A percentile compares a stretch with the other conserved stretches of the same genome.
phyloP scores from a whole-genome alignment of 2,329 filamentous ascomycete species.

The Talaromyces sp. region DNA sequence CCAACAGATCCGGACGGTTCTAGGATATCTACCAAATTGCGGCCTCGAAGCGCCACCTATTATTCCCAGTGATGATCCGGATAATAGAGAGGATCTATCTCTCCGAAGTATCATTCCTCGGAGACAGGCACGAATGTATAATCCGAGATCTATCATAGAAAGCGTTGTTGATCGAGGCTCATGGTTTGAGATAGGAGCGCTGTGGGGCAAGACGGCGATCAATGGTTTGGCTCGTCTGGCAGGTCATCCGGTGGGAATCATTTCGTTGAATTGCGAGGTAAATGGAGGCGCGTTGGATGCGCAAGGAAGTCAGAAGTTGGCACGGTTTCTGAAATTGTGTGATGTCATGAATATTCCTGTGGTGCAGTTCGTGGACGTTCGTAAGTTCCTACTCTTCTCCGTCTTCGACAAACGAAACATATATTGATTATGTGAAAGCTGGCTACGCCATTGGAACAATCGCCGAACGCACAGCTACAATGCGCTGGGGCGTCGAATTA shows the following conservation, averaged over 20 bases:
- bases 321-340: background rate
- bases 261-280: background rate
- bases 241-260: background rate
- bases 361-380: background rate
- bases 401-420: background rate
- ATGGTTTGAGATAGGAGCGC: background rate
- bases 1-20: background rate
- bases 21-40: background rate
- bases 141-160: background rate
- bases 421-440: constrained; percentile 26
- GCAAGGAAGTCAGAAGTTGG: background rate
- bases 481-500: constrained; percentile 63
- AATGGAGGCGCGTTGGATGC: background rate
- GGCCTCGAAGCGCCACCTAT: background rate
- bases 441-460: constrained; percentile 64
- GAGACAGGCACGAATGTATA: background rate
- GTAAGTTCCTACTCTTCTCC: background rate
- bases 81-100: background rate
- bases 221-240: background rate
- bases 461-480: constrained; percentile 62
- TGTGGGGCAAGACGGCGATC: background rate
- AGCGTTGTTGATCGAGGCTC: background rate
- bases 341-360: background rate
- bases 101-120: background rate
- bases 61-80: background rate